These are phyloP conservation scores for Stylosanthes scabra DNA, from an alignment of 331 rosid species.

Conservation along the genomic window DNA sequence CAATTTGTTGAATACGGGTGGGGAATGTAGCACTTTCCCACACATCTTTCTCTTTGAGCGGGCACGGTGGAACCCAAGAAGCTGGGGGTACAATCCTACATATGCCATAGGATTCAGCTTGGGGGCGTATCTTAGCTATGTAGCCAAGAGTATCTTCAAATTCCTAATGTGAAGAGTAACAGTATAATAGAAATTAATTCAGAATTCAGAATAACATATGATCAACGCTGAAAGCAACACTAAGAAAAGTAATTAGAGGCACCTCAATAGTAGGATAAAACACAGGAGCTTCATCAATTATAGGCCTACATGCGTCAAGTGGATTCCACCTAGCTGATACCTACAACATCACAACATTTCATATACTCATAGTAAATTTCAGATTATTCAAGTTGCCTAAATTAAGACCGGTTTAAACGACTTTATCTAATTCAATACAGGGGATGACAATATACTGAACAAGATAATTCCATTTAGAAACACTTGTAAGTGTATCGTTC, in stretches of 20 bases:
- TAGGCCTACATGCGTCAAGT: conserved; percentile 66
- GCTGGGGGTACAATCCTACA: conserved; percentile 90
- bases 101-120: conserved; percentile 79
- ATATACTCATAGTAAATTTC: neutral
- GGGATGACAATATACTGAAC: neutral
- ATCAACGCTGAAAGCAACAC: conserved; percentile 22
- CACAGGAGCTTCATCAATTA: conserved; percentile 80
- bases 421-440: neutral
- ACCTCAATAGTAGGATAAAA: conserved; percentile 88
- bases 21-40: conserved; percentile 85
- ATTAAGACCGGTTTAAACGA: neutral
- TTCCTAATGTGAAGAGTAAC: conserved; percentile 56
- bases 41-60: conserved; percentile 62
- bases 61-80: conserved; percentile 86
- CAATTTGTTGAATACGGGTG: conserved; percentile 79
- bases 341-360: conserved; percentile 51
- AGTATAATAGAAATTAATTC: neutral
- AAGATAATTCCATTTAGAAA: neutral
- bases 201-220: neutral
- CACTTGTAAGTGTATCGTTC: neutral
- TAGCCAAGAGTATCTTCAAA: conserved; percentile 83
- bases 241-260: conserved; percentile 16
- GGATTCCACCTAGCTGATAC: conserved; percentile 70
- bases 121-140: conserved; percentile 73
- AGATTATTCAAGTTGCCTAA: neutral